Evolutionary conservation across 345 rosid genomes (phyloP).

Genomic region (Anastatica hierochuntica): DNA sequence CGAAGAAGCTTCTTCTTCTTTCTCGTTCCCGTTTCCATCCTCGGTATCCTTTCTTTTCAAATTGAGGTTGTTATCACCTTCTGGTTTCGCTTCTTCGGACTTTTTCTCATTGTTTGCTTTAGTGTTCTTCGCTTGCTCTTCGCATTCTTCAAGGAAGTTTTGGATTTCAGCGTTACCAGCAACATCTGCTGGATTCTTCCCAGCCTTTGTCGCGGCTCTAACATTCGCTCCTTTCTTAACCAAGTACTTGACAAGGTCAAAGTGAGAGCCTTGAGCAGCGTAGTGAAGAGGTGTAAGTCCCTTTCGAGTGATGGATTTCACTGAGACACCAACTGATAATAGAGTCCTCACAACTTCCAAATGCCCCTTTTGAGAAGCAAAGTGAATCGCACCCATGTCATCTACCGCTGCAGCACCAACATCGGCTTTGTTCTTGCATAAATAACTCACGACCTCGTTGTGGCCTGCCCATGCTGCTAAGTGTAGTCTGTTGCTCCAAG

Average conservation of each 20-base stretch:
- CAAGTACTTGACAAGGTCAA: conserved; percentile 66
- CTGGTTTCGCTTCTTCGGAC: conserved; percentile 30
- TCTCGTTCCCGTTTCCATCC: conserved; percentile 37
- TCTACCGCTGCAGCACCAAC: conserved; percentile 95
- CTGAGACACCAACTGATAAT: conserved; percentile 52
- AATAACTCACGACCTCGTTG: conserved; percentile 54
- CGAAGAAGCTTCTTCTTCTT: conserved; percentile 37
- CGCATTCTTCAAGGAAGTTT: conserved; percentile 44
- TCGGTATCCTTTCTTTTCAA: conserved; percentile 25
- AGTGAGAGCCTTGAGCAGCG: conserved; percentile 85
- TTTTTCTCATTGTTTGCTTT: conserved; percentile 22
- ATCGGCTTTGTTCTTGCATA: conserved; percentile 91
- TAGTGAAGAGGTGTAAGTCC: conserved; percentile 86
- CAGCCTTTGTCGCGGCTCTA: conserved; percentile 58
- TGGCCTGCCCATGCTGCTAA: conserved; percentile 98
- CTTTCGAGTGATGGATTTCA: conserved; percentile 64
- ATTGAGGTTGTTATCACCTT: conserved; percentile 12
- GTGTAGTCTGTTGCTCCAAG: conserved; percentile 48
- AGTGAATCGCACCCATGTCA: conserved; percentile 94
- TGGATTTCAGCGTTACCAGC: conserved; percentile 47
- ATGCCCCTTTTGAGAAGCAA: conserved; percentile 94
- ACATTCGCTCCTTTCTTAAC: conserved; percentile 65
- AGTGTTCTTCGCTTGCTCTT: conserved; percentile 32
- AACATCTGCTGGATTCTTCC: conserved; percentile 73
- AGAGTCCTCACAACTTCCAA: conserved; percentile 60